phyloP scores from a whole-genome alignment of 345 rosid genomes.

The Rhodomyrtus tomentosa region DNA sequence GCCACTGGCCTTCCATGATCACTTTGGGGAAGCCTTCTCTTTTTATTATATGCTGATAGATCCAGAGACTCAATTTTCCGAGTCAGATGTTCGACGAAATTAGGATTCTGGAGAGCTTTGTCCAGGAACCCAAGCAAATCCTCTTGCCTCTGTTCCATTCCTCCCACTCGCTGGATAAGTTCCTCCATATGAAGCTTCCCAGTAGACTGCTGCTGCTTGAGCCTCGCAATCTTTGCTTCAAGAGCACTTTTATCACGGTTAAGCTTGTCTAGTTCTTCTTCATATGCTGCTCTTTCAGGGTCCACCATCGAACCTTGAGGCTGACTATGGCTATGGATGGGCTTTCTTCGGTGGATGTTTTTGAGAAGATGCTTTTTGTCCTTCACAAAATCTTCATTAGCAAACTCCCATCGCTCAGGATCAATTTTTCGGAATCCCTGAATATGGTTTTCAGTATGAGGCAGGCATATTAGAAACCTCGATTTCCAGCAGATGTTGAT shows the following conservation, averaged over 20 bases:
- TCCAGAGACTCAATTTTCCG: slow-evolving; percentile 59
- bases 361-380: slow-evolving; percentile 87
- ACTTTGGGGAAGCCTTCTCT: slow-evolving; percentile 60
- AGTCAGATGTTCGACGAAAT: slow-evolving; percentile 50
- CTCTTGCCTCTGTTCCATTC: slow-evolving; percentile 63
- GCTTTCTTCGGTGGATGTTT: slow-evolving; percentile 79
- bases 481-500: neutral
- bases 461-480: neutral
- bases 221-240: slow-evolving; percentile 44
- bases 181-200: slow-evolving; percentile 57
- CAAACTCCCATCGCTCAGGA: slow-evolving; percentile 90
- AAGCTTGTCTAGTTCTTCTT: slow-evolving; percentile 64
- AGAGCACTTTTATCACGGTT: slow-evolving; percentile 55
- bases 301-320: slow-evolving; percentile 41
- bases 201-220: slow-evolving; percentile 42
- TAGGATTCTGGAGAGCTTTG: slow-evolving; percentile 41
- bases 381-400: slow-evolving; percentile 74
- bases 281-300: slow-evolving; percentile 60
- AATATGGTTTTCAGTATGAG: neutral
- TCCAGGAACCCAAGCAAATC: slow-evolving; percentile 40
- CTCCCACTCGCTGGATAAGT: slow-evolving; percentile 30
- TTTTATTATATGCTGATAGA: slow-evolving; percentile 62
- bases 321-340: slow-evolving; percentile 85
- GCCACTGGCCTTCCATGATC: slow-evolving; percentile 44
- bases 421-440: slow-evolving; percentile 95